These are phyloP conservation scores for Verticillium zaregamsianum DNA, from an alignment of 2,329 filamentous ascomycete species.

Conservation along the genomic window DNA sequence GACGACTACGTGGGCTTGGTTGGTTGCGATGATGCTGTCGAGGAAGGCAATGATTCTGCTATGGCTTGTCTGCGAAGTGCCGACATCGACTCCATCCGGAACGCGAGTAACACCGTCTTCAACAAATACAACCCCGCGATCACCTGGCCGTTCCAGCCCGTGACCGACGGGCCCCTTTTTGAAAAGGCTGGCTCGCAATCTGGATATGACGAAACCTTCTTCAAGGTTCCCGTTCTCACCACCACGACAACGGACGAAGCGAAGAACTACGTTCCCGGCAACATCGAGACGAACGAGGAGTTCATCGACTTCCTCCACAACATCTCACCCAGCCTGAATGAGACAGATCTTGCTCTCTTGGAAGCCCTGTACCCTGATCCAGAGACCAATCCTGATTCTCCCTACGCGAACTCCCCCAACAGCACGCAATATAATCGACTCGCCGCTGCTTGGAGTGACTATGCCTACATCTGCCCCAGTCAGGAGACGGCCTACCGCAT, in stretches of 20 bases:
- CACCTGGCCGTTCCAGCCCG: constrained; percentile 46
- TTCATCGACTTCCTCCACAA: constrained; percentile 30
- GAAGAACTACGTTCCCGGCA: constrained; percentile 25
- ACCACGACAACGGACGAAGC: constrained; percentile 32
- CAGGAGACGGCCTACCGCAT: constrained; percentile 38
- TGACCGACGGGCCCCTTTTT: constrained; percentile 37
- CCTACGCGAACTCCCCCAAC: constrained; percentile 30
- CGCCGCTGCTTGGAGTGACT: constrained; percentile 38
- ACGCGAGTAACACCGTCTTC: constrained; percentile 33
- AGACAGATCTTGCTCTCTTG: constrained; percentile 22
- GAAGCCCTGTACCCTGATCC: constrained; percentile 30
- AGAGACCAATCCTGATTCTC: constrained; percentile 23
- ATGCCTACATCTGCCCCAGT: constrained; percentile 37
- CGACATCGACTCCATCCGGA: constrained; percentile 28
- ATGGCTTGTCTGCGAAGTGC: constrained; percentile 33
- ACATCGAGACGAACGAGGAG: constrained; percentile 28
- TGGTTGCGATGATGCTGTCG: constrained; percentile 22
- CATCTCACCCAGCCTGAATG: constrained; percentile 24
- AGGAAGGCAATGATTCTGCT: constrained; percentile 24
- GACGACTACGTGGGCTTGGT: constrained; percentile 22
- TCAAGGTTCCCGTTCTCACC: constrained; percentile 30
- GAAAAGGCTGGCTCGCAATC: constrained; percentile 41
- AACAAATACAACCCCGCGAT: constrained; percentile 30
- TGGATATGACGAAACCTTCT: constrained; percentile 31
- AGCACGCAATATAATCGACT: constrained; percentile 41